Conservation (phyloP, 83 land plant genomes). For the Isoetes engelmannii region DNA sequence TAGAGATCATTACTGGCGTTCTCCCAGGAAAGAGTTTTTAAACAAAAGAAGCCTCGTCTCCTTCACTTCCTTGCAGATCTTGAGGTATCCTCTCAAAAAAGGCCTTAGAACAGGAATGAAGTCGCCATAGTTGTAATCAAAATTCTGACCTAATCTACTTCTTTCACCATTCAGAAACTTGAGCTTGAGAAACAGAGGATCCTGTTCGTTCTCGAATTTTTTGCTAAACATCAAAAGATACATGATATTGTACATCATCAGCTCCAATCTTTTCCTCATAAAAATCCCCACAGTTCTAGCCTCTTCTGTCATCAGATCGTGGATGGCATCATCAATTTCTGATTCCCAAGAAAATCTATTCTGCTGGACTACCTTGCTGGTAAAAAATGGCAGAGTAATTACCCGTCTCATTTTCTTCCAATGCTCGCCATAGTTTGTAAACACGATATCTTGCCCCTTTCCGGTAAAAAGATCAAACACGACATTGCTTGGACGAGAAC, state of each 20-base stretch:
- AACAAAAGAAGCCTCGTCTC: conserved; percentile 25
- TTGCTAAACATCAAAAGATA: conserved; percentile 33
- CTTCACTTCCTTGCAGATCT: conserved; percentile 23
- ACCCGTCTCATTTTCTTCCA: conserved; percentile 22
- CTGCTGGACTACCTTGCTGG: conserved; percentile 24
- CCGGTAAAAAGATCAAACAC: too few species aligned
- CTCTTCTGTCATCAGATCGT: conserved; percentile 14
- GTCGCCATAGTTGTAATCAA: conserved; percentile 43
- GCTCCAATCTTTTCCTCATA: conserved; percentile 27
- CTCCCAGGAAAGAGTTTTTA: conserved; percentile 21
- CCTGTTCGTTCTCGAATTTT: conserved; percentile 25
- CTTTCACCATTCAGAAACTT: conserved; percentile 29
- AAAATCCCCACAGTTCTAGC: conserved; percentile 22
- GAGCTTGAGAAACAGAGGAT: conserved; percentile 29
- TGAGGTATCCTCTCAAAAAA: conserved; percentile 22
- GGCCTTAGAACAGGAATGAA: conserved; percentile 34
- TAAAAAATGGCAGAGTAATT: conserved; percentile 24
- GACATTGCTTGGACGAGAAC: too few species aligned
- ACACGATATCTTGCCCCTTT: conserved; percentile 20
- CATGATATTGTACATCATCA: conserved; percentile 38
- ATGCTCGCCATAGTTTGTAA: conserved; percentile 25
- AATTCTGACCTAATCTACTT: conserved; percentile 31
- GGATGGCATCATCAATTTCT: conserved; percentile 12
- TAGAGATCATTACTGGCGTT: conserved; percentile 15
- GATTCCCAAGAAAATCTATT: conserved; percentile 18